phyloP scores from a whole-genome alignment of 2,329 filamentous ascomycete species.

The Drechslerella stenobrocha region DNA sequence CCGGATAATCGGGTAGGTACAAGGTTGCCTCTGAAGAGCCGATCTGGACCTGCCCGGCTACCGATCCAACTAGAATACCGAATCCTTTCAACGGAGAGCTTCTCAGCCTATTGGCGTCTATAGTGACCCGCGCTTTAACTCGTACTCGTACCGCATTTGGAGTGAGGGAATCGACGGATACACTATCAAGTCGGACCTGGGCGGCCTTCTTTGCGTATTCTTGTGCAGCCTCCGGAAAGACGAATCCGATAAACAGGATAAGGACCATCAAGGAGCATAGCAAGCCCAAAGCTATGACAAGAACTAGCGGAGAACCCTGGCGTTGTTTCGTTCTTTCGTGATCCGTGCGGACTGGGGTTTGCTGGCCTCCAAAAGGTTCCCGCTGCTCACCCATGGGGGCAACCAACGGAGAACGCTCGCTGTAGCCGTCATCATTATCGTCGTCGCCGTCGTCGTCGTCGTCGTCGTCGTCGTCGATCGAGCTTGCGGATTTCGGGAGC shows the following conservation, averaged over 20 bases:
- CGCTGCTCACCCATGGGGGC: background rate
- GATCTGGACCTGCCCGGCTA: slow-evolving; percentile 75
- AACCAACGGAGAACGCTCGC: slow-evolving; percentile 27
- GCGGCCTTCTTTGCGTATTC: slow-evolving; percentile 83
- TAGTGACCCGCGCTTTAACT: slow-evolving; percentile 76
- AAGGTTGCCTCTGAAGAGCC: slow-evolving; percentile 71
- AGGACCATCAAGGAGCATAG: slow-evolving; percentile 66
- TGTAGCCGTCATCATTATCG: background rate
- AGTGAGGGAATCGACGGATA: slow-evolving; percentile 86
- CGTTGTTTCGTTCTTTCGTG: slow-evolving; percentile 23
- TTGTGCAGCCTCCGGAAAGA: slow-evolving; percentile 77
- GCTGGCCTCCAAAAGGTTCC: background rate
- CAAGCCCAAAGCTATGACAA: slow-evolving; percentile 68
- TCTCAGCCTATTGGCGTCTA: slow-evolving; percentile 76
- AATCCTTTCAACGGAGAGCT: slow-evolving; percentile 72
- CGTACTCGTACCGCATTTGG: slow-evolving; percentile 74
- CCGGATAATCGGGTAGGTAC: slow-evolving; percentile 78
- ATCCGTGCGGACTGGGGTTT: slow-evolving; percentile 8
- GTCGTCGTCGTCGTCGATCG: background rate
- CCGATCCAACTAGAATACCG: slow-evolving; percentile 76
- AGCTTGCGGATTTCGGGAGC: slow-evolving; percentile 12
- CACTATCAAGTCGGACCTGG: slow-evolving; percentile 76
- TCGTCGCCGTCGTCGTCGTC: background rate
- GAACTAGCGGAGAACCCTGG: slow-evolving; percentile 9
- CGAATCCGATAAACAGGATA: slow-evolving; percentile 78